A percentile compares a stretch with the other conserved stretches of the same genome.
Conservation (phyloP, 2,329 filamentous ascomycete genomes). For the Scleromitrula shiraiana region DNA sequence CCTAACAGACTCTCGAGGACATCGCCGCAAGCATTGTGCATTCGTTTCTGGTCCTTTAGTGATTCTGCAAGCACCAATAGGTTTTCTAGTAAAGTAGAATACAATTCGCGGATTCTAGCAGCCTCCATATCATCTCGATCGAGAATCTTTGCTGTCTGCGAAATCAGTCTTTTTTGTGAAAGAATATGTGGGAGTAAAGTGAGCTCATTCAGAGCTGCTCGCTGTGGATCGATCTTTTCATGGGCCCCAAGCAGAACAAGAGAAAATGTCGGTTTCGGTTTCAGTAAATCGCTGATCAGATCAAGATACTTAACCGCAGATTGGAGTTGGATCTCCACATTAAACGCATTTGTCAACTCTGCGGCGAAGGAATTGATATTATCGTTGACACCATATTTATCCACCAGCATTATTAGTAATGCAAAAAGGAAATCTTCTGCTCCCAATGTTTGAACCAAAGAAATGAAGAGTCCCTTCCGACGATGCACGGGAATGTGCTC, state of each 20-base stretch:
- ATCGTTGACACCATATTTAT: slow-evolving; percentile 74
- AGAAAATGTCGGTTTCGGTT: slow-evolving; percentile 66
- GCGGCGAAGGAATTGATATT: slow-evolving; percentile 66
- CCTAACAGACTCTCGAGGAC: slow-evolving; percentile 74
- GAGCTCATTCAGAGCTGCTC: slow-evolving; percentile 46
- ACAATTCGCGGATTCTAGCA: slow-evolving; percentile 59
- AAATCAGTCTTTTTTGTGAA: slow-evolving; percentile 47
- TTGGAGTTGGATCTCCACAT: slow-evolving; percentile 66
- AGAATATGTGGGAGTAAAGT: slow-evolving; percentile 50
- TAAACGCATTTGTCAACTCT: slow-evolving; percentile 65
- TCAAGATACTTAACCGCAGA: slow-evolving; percentile 71
- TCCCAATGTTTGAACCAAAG: slow-evolving; percentile 77
- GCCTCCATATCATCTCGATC: slow-evolving; percentile 57
- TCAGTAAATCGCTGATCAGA: slow-evolving; percentile 67
- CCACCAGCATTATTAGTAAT: slow-evolving; percentile 80
- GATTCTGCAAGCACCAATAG: slow-evolving; percentile 58
- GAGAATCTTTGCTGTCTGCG: slow-evolving; percentile 48
- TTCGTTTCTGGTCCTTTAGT: slow-evolving; percentile 46
- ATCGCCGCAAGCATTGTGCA: slow-evolving; percentile 55
- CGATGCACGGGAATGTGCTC: slow-evolving; percentile 90
- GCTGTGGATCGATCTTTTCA: slow-evolving; percentile 40
- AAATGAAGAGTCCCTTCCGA: slow-evolving; percentile 72
- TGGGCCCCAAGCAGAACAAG: slow-evolving; percentile 59
- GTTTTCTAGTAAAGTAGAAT: slow-evolving; percentile 59
- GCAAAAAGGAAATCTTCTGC: slow-evolving; percentile 82